Conservation (phyloP, 2,329 filamentous ascomycete species). For the Penicillium sp. region DNA sequence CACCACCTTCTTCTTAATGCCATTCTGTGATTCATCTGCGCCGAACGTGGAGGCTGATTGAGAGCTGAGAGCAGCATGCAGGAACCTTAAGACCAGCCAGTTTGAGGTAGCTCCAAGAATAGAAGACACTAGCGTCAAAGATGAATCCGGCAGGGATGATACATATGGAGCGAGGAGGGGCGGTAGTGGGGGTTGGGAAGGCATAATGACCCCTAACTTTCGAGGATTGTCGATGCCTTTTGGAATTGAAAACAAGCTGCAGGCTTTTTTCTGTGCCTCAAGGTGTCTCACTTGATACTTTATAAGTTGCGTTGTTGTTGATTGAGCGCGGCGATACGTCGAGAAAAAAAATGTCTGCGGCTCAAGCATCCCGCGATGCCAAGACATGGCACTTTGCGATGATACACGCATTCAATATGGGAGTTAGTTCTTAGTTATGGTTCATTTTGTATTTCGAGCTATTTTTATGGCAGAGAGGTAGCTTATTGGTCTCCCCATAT, state of each 20-base stretch:
- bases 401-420: background rate
- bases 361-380: slow-evolving; percentile 18
- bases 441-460: too few relatives aligned
- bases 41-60: slow-evolving; percentile 22
- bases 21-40: slow-evolving; percentile 29
- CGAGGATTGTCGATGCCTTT: background rate
- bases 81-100: slow-evolving; percentile 58
- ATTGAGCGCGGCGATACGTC: slow-evolving; percentile 16
- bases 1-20: slow-evolving; percentile 58
- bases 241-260: background rate
- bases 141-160: slow-evolving; percentile 36
- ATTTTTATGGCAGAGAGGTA: too few relatives aligned
- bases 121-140: slow-evolving; percentile 47
- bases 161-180: slow-evolving; percentile 43
- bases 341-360: slow-evolving; percentile 25
- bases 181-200: slow-evolving; percentile 42
- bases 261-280: background rate
- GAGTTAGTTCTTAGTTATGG: background rate
- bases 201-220: slow-evolving; percentile 31
- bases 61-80: slow-evolving; percentile 49
- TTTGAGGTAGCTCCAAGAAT: slow-evolving; percentile 53
- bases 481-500: too few relatives aligned
- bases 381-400: slow-evolving; percentile 18
- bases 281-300: slow-evolving; percentile 1
- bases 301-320: slow-evolving; percentile 12